Percentiles rank a stretch among this genome's conserved stretches.
Conservation (phyloP, 2,329 filamentous ascomycete species). For the Aspergillus neoniger region DNA sequence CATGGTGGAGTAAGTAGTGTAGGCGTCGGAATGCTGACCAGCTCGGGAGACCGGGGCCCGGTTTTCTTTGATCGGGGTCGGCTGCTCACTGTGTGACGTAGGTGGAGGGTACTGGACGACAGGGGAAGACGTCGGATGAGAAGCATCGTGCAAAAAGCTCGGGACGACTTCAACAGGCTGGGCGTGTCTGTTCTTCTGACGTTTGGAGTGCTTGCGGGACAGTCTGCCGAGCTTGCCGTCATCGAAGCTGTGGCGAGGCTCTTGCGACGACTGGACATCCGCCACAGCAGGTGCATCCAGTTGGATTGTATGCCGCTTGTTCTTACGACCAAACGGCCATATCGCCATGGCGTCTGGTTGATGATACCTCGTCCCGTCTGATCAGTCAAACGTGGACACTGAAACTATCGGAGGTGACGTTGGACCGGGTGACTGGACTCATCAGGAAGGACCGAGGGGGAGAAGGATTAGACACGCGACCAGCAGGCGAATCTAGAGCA, state of each 20-base stretch:
- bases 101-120: constrained; percentile 24
- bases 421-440: constrained; percentile 27
- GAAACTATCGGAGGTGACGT: constrained; percentile 19
- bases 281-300: constrained; percentile 55
- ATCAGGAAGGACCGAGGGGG: constrained; percentile 24
- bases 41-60: constrained; percentile 13
- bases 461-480: constrained; percentile 18
- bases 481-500: constrained; percentile 7
- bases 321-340: constrained; percentile 80
- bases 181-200: constrained; percentile 34
- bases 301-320: constrained; percentile 65
- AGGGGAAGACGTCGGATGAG: constrained; percentile 14
- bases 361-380: constrained; percentile 17
- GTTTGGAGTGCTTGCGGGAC: constrained; percentile 38
- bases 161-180: constrained; percentile 29
- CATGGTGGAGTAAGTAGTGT: constrained; percentile 39
- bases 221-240: constrained; percentile 30
- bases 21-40: constrained; percentile 24
- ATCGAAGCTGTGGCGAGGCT: constrained; percentile 26
- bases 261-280: constrained; percentile 40
- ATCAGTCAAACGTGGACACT: constrained; percentile 25
- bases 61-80: constrained; percentile 20
- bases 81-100: constrained; percentile 25
- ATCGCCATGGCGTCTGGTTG: constrained; percentile 63
- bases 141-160: constrained; percentile 15